These are phyloP conservation scores for Plenodomus biglobosus DNA, from an alignment of 2,329 filamentous ascomycete genomes.

Conservation along the genomic window DNA sequence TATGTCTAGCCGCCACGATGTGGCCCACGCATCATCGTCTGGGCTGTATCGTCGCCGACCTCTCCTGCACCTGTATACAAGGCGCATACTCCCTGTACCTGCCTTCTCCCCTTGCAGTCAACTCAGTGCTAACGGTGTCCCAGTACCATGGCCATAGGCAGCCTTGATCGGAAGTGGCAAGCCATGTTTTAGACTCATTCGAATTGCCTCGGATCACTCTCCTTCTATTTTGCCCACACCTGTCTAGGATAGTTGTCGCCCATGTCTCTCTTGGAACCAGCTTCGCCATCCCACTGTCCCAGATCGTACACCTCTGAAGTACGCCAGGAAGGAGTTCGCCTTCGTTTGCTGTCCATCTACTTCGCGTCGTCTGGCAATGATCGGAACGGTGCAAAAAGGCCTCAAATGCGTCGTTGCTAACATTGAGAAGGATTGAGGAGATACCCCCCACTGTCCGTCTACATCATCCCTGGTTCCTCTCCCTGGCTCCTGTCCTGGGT, in stretches of 20 bases:
- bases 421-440: not conserved
- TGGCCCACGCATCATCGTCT: slow-evolving; percentile 11
- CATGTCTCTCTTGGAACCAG: not conserved
- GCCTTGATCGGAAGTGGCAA: slow-evolving; percentile 15
- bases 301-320: too few species aligned
- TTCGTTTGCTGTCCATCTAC: not conserved
- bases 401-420: too few species aligned
- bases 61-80: slow-evolving; percentile 5
- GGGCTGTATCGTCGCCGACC: slow-evolving; percentile 19
- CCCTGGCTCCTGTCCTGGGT: not conserved
- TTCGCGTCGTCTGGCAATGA: not conserved
- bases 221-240: not conserved
- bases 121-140: slow-evolving; percentile 20
- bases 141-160: slow-evolving; percentile 17
- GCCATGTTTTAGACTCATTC: slow-evolving; percentile 13
- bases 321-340: not conserved
- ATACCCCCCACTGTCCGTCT: not conserved
- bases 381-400: too few species aligned
- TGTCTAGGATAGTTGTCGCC: not conserved
- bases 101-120: slow-evolving; percentile 1
- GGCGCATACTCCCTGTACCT: slow-evolving; percentile 5
- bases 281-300: too few species aligned
- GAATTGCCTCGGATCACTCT: not conserved
- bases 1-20: slow-evolving; percentile 14
- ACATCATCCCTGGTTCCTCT: not conserved